Evolutionary conservation across 345 rosid genomes (phyloP), one percentile per base, ranked within the genome.

Genomic region (Citropsis articulata): DNA sequence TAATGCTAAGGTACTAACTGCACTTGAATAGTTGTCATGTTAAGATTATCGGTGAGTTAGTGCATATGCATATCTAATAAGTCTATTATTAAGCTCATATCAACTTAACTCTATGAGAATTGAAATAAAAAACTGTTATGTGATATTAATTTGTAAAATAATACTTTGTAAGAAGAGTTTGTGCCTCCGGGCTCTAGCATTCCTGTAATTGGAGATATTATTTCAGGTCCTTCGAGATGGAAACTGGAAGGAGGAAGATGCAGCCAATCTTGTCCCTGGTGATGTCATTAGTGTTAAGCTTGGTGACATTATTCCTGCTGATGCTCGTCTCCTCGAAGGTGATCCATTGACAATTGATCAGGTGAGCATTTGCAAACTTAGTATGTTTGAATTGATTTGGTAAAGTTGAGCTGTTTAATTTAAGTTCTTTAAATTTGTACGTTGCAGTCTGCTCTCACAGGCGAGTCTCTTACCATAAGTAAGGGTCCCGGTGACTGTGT

Each of bases 391-490:
- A 45, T 31, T 57, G 45, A 8, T 60, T 71, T 76, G 64, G 45
- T 67, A 56, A 31, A 42, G 14, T 55, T 38, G 42, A 38, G 24
- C 16, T 72, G 35, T 38, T 5, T 21, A 45, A 1, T 42, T 77
- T 18, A 63, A 19, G 4, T 28, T 69, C 53, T 56, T 40, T 10
- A 19, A 21, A 18, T 64, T 27, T 60, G 66, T 10, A 9, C 21
- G 35, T 21, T 77, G 80, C 84, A 84, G 93, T 88, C 93, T 80
- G 90, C 98, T 5, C 90, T 91, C 2, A 93, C 96, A 0, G 98
- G 98, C 27, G 98, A 91, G 88, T 93, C 98, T 14, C 94, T 93
- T 81, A 94, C 98, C 4, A 94, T 93, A 53, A 88, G 94, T n/a
- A 93, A 88, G 85, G 90, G 89, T 36, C 93, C 96, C 1, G 94